phyloP scores from a whole-genome alignment of 352 stramenopile genomes.

The Globisporangium lucens region DNA sequence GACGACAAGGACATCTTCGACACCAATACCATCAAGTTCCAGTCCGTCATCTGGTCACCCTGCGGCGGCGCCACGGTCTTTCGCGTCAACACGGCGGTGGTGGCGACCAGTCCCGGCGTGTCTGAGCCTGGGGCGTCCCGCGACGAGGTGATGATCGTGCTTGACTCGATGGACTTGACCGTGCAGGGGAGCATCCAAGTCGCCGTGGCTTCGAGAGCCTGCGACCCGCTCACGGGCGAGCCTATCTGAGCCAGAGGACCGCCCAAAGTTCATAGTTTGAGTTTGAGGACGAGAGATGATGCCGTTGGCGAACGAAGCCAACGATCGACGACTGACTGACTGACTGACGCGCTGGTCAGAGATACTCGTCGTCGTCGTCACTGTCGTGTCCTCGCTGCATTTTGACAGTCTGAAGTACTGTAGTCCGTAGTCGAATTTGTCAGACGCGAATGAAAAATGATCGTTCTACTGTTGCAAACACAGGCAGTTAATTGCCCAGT shows the following conservation, averaged over 20 bases:
- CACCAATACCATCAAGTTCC: constrained; percentile 23
- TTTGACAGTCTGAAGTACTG: background rate
- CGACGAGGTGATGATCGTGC: constrained; percentile 25
- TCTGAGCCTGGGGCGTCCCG: background rate
- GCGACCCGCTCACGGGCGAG: constrained; percentile 9
- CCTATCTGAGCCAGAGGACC: background rate
- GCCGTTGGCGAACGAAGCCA: background rate
- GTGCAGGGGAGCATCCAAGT: constrained; percentile 26
- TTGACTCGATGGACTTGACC: constrained; percentile 30
- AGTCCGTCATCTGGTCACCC: constrained; percentile 30
- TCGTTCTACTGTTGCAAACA: background rate
- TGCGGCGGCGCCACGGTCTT: constrained; percentile 35
- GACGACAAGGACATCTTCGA: constrained; percentile 25
- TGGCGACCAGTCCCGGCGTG: constrained; percentile 3
- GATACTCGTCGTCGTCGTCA: background rate
- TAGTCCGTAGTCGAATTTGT: background rate
- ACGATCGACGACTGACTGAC: background rate
- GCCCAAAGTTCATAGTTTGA: background rate
- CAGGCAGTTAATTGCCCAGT: background rate
- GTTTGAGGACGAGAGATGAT: too few relatives aligned
- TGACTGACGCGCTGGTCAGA: background rate
- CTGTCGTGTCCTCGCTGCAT: background rate
- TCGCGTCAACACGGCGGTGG: constrained; percentile 28
- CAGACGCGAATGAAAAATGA: constrained; percentile 2
- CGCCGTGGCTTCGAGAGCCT: constrained; percentile 19